A percentile compares a stretch with the other conserved stretches of the same genome.
Conservation (phyloP, 192 early-diverging fungal genomes). For the Thamnidium elegans region DNA sequence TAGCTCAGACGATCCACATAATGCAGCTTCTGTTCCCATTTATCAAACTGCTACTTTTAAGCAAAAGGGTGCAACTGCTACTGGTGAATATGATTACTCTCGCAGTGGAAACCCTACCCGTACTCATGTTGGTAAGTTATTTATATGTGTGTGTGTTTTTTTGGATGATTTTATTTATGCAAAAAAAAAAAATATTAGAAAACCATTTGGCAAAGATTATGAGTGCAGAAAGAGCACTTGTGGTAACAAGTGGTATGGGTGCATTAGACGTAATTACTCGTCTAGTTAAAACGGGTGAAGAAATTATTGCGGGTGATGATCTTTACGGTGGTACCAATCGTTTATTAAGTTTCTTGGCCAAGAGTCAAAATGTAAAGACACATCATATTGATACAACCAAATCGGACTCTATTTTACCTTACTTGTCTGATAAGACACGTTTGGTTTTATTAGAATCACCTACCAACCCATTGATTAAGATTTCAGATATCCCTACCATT, state of each 20-base stretch:
- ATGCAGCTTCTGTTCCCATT: conserved; percentile 90
- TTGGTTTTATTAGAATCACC: conserved; percentile 93
- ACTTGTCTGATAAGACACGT: conserved; percentile 71
- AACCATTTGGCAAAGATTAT: conserved; percentile 94
- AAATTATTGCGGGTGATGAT: conserved; percentile 94
- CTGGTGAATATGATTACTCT: conserved; percentile 94
- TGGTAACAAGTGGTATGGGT: conserved; percentile 89
- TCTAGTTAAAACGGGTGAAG: conserved; percentile 81
- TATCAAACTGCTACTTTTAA: conserved; percentile 99
- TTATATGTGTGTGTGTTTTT: too few relatives aligned
- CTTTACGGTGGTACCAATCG: conserved; percentile 97
- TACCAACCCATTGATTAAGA: conserved; percentile 95
- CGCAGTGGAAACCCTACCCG: conserved; percentile 98
- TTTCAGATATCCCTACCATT: conserved; percentile 85
- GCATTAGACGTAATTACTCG: conserved; percentile 91
- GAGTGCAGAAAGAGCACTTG: conserved; percentile 82
- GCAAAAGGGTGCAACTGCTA: conserved; percentile 73
- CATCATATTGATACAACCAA: conserved; percentile 91
- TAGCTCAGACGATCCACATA: conserved; percentile 80
- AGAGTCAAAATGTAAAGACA: conserved; percentile 75
- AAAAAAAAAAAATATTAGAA: conserved; percentile 45
- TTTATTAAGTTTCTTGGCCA: conserved; percentile 79
- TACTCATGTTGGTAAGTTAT: conserved; percentile 73
- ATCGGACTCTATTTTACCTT: conserved; percentile 54
- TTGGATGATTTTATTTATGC: neutral